Conservation (phyloP, 257 asterid species). For the Solanum chilense region DNA sequence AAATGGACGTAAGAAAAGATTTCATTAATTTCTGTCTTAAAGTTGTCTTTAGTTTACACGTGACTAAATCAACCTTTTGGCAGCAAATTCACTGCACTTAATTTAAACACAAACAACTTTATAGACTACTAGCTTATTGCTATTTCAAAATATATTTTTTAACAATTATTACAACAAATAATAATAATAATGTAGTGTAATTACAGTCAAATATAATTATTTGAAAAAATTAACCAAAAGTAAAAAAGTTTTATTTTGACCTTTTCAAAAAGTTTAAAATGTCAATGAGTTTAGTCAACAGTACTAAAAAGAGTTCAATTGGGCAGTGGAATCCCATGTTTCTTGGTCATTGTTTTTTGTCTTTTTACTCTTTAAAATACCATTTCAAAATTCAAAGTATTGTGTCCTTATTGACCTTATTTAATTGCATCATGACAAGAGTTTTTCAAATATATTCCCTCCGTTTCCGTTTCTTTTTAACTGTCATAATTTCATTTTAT, state of each 20-base stretch:
- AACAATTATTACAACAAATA: too few relatives aligned
- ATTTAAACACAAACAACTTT: not conserved
- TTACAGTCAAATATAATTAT: not conserved
- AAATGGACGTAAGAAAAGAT: not conserved
- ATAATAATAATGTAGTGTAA: not conserved
- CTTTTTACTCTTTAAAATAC: not conserved
- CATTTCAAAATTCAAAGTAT: not conserved
- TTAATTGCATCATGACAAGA: not conserved
- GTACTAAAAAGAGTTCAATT: not conserved
- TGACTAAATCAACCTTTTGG: not conserved
- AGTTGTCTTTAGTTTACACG: not conserved
- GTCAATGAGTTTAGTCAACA: not conserved
- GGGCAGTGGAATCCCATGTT: slow-evolving; percentile 3
- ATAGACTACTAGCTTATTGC: not conserved
- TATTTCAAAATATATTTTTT: not conserved
- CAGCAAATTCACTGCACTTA: not conserved
- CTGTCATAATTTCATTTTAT: too few relatives aligned
- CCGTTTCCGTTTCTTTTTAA: not conserved
- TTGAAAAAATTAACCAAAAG: not conserved
- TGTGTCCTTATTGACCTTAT: not conserved
- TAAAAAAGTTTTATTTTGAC: not conserved
- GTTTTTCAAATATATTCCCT: not conserved
- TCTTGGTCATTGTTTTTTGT: not conserved
- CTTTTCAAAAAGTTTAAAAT: not conserved
- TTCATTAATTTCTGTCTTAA: not conserved